Percentiles rank a stretch among this genome's conserved stretches.
phyloP scores from a whole-genome alignment of 2,329 filamentous ascomycete species.

The Ophiostoma sp. region DNA sequence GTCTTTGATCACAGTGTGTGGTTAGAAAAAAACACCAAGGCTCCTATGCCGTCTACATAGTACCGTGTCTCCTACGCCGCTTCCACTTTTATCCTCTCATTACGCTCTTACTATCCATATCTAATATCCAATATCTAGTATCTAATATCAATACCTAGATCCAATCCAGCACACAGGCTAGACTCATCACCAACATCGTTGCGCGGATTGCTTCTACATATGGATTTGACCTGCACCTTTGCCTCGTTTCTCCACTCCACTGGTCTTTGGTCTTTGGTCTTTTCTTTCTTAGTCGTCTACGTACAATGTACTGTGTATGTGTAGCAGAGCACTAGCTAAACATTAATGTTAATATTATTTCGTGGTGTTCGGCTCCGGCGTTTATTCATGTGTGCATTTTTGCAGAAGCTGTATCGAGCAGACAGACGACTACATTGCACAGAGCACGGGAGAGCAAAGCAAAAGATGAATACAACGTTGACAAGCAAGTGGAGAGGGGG shows the following conservation, averaged over 20 bases:
- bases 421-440: neutral
- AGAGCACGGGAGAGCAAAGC: neutral
- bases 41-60: too few relatives aligned
- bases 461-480: neutral
- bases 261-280: neutral
- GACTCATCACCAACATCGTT: neutral
- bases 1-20: too few relatives aligned
- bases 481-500: neutral
- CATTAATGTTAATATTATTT: neutral
- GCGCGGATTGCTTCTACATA: slow-evolving; percentile 7
- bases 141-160: neutral
- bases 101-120: neutral
- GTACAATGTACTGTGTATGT: too few relatives aligned
- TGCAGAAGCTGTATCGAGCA: neutral
- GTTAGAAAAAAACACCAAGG: too few relatives aligned
- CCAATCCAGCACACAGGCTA: neutral
- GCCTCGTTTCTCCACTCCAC: neutral
- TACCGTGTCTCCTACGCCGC: neutral
- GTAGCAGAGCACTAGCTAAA: neutral
- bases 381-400: neutral
- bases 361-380: neutral
- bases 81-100: neutral
- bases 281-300: neutral
- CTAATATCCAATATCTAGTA: neutral
- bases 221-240: neutral